Evolutionary conservation across 495 filamentous ascomycete species (phyloP).

Genomic region (Symbiotaphrina buchneri): DNA sequence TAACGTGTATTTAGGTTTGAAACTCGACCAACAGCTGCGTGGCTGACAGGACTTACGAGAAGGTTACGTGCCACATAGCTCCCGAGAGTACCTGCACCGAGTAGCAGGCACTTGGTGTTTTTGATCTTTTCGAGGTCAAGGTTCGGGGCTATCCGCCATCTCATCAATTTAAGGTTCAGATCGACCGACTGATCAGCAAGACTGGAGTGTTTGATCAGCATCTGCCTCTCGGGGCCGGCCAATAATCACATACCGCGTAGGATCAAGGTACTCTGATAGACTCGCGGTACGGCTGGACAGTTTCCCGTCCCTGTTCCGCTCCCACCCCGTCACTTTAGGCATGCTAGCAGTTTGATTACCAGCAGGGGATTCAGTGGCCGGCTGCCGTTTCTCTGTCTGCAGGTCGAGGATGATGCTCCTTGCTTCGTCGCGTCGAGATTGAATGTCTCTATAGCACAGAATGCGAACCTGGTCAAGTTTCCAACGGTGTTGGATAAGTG

Average conservation of each 20-base stretch:
- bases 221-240: background rate
- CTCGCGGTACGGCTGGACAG: constrained; percentile 53
- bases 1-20: background rate
- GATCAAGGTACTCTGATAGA: constrained; percentile 82
- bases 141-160: constrained; percentile 84
- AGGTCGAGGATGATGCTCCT: constrained; percentile 59
- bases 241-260: constrained; percentile 23
- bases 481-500: constrained; percentile 69
- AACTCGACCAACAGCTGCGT: background rate
- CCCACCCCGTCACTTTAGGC: constrained; percentile 90
- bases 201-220: constrained; percentile 13
- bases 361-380: constrained; percentile 8
- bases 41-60: constrained; percentile 23
- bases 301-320: constrained; percentile 57
- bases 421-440: constrained; percentile 47
- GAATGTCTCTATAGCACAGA: constrained; percentile 75
- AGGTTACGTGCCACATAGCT: constrained; percentile 81
- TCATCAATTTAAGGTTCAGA: constrained; percentile 93
- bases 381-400: constrained; percentile 19
- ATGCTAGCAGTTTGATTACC: constrained; percentile 18
- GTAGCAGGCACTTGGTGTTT: constrained; percentile 70
- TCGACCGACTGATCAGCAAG: constrained; percentile 93
- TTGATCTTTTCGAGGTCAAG: constrained; percentile 79
- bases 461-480: constrained; percentile 55
- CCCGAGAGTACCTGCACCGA: constrained; percentile 89